Evolutionary conservation across 345 rosid genomes (phyloP).

Genomic region (Linum lewisii): DNA sequence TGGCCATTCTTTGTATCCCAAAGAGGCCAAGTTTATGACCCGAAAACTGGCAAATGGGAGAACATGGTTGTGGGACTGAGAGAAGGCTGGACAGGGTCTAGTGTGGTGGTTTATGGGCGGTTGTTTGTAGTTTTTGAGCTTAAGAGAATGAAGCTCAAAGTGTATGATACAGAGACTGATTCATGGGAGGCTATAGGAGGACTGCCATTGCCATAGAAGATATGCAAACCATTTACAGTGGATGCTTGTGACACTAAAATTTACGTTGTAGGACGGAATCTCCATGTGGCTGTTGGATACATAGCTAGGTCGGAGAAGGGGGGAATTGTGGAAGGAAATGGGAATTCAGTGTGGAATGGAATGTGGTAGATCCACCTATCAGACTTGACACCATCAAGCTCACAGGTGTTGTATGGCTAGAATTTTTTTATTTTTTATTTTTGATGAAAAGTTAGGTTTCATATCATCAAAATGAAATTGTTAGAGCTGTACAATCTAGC

Average conservation of each 20-base stretch:
- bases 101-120: slow-evolving; percentile 57
- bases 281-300: slow-evolving; percentile 59
- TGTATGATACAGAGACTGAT: slow-evolving; percentile 49
- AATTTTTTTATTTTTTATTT: slow-evolving; percentile 2
- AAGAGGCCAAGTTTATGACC: slow-evolving; percentile 82
- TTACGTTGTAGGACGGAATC: slow-evolving; percentile 71
- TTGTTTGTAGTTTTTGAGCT: slow-evolving; percentile 73
- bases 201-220: slow-evolving; percentile 71
- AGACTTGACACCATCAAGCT: slow-evolving; percentile 65
- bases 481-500: too few relatives aligned
- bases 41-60: slow-evolving; percentile 59
- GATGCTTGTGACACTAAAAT: slow-evolving; percentile 47
- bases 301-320: slow-evolving; percentile 28
- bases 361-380: slow-evolving; percentile 57
- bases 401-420: slow-evolving; percentile 74
- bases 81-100: slow-evolving; percentile 95
- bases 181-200: slow-evolving; percentile 71
- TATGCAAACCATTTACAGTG: slow-evolving; percentile 78
- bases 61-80: slow-evolving; percentile 63
- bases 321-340: slow-evolving; percentile 21
- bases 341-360: slow-evolving; percentile 56
- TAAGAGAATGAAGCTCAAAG: slow-evolving; percentile 90
- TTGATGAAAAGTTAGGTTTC: not conserved
- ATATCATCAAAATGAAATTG: too few relatives aligned
- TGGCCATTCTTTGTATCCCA: slow-evolving; percentile 88